Percentiles rank a stretch among this genome's conserved stretches.
Evolutionary conservation across 768 basidiomycete genomes (phyloP).

Genomic region (Rhizopogon vinicolor): DNA sequence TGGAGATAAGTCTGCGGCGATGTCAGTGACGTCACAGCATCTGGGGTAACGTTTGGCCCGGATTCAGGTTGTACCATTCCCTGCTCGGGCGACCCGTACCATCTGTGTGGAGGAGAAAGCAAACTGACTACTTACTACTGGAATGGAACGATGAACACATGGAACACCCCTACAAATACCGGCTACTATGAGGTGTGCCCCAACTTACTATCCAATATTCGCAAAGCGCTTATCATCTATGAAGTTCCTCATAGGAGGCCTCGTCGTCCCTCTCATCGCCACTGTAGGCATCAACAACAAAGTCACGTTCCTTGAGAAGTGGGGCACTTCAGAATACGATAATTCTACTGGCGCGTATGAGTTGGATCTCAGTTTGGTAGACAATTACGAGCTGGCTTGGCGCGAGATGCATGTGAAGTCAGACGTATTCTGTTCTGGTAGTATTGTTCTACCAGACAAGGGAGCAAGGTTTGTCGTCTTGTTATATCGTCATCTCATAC

Average conservation of each 20-base stretch:
- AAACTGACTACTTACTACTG: conserved; percentile 53
- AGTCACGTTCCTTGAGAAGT: conserved; percentile 75
- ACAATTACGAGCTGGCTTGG: conserved; percentile 49
- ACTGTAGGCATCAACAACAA: conserved; percentile 81
- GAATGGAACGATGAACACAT: conserved; percentile 50
- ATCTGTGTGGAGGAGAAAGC: conserved; percentile 60
- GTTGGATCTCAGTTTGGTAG: conserved; percentile 55
- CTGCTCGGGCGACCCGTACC: conserved; percentile 67
- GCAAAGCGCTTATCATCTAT: not conserved
- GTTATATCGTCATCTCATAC: not conserved
- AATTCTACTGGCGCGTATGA: conserved; percentile 81
- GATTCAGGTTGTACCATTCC: conserved; percentile 40
- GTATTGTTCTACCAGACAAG: conserved; percentile 71
- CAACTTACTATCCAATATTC: not conserved
- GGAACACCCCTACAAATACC: conserved; percentile 61
- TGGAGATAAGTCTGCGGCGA: conserved; percentile 60
- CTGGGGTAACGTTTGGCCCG: conserved; percentile 26
- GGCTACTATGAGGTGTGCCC: conserved; percentile 64
- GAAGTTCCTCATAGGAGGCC: conserved; percentile 47
- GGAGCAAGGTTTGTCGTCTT: conserved; percentile 30
- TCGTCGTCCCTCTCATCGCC: conserved; percentile 68
- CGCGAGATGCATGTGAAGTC: conserved; percentile 72
- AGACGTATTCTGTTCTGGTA: conserved; percentile 78
- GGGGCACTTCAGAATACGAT: conserved; percentile 52
- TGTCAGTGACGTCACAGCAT: conserved; percentile 40